Evolutionary conservation across 1,284 basidiomycete genomes (phyloP).

Genomic region (Puccinia hordei): DNA sequence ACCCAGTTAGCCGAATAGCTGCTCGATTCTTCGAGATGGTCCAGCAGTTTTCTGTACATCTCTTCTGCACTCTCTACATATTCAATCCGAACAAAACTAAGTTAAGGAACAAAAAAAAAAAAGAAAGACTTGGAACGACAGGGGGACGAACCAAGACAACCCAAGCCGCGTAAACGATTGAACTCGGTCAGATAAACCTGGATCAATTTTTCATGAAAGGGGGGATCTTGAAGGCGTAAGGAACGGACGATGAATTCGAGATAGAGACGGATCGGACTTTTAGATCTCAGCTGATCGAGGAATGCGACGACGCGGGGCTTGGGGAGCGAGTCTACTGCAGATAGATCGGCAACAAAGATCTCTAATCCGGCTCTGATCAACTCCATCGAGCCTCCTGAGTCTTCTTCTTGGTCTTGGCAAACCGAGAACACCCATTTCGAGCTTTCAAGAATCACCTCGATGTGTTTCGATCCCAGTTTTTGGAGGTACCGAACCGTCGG

Average conservation of each 20-base stretch:
- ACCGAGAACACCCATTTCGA: constrained; percentile 80
- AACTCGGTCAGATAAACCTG: constrained; percentile 78
- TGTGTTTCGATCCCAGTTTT: constrained; percentile 77
- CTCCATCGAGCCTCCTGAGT: neutral
- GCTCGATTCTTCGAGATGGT: constrained; percentile 73
- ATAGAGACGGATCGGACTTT: constrained; percentile 63
- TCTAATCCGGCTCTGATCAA: constrained; percentile 58
- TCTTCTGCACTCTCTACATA: constrained; percentile 52
- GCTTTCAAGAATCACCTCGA: constrained; percentile 75
- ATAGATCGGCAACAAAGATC: constrained; percentile 87
- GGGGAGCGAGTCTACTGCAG: constrained; percentile 78
- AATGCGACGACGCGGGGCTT: constrained; percentile 70
- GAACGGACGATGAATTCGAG: constrained; percentile 78
- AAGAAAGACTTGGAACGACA: neutral
- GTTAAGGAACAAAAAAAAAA: constrained; percentile 35
- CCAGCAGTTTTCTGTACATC: constrained; percentile 71
- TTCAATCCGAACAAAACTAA: neutral
- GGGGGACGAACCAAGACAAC: constrained; percentile 64
- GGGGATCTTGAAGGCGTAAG: neutral
- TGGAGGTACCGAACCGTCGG: constrained; percentile 89
- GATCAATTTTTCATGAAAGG: constrained; percentile 82
- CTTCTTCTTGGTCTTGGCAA: constrained; percentile 64
- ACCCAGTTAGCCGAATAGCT: constrained; percentile 77
- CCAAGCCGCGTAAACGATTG: constrained; percentile 63
- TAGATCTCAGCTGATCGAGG: constrained; percentile 64